Base-by-base conservation (phyloP, 148 eudicot species). In the Fagopyrum tataricum region DNA sequence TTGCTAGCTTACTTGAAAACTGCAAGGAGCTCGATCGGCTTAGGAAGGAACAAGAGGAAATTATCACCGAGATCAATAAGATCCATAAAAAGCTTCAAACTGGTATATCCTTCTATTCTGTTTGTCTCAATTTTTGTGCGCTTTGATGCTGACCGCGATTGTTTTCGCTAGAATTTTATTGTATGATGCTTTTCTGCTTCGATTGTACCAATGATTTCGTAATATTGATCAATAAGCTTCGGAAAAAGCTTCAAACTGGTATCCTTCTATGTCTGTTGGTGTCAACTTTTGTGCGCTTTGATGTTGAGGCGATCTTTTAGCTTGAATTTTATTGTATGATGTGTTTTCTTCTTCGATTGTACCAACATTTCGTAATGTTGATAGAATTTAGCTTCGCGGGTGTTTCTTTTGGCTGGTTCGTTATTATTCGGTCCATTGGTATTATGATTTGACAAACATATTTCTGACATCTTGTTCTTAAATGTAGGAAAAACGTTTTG, bases 1-100 rank as follows among this genome's bases (percentile, higher is more conserved):
- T 85, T 23, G 76, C 78, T 73, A 84, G 87, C 76, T 80, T 89
- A 23, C 42, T 89, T 31, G 98, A 87, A 2, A 85, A 72, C 58
- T 78, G 90, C 0, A 86, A 85, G 85, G 95, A 89, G 77, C 91
- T 93, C 70, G 97, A 93, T 83, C 91, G 88, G 62, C 39, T 93
- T 12, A 77, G 92, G 86, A 89, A 89, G 70, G 92, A 85, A 23
- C 92, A 86, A 46, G 97, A 93, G 64, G 90, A 87, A 0, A 78
- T 91, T 44, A 67, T 93, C 8, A 5, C 72, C n/a, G 95, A 91
- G 55, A 93, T 93, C 86, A 91, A 93, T 68, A 91, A 91, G 82
- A 46, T 93, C 74, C 97, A 93, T 73, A 89, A 91, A 84, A 91
- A 86, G 84, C 98, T 93, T 4, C 92, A 85, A 76, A 66, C 92